Base-by-base conservation (phyloP, 257 asterid genomes). In the Paulownia fortunei region DNA sequence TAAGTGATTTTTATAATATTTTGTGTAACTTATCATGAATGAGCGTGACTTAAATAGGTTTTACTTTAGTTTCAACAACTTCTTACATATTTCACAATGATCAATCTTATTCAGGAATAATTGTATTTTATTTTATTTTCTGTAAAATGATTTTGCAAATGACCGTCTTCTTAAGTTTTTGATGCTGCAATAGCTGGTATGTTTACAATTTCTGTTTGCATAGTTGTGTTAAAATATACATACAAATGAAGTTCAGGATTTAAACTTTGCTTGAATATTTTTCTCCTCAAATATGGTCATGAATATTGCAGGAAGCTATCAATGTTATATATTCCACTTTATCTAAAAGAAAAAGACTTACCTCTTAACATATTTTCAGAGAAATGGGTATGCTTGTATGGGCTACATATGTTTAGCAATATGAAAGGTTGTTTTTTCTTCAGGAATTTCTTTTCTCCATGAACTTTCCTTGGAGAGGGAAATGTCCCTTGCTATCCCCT, bases 31-130 rank as follows among this genome's bases (percentile, higher is more conserved):
- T 76, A 58, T 65, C 76, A 26, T 8, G 68, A 23, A 55, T 27
- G 47, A 4, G 59, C 15, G 23, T 36, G 60, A 37, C 69, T 70
- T 61, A 51, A 34, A 15, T 30, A 27, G 18, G 23, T 16, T 15
- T 63, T n/a, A 39, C 36, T 41, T 46, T 72, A 47, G 13, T 56
- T 47, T 18, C 8, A 4, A 39, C 30, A 42, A 60, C 13, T 37
- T 80, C 56, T 51, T 18, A 19, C 42, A 72, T 56, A 52, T 56
- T 72, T 56, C 77, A 30, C 8, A 30, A 51, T 11, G 47, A 49
- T 49, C 64, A 3, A 64, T 21, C n/a, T 2, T 47, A 52, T 68
- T 19, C 75, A 49, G 47, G 62, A 69, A 47, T 49, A 23, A n/a
- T 16, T 49, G 7, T 37, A 16, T 62, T 30, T 30, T 1, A 30